These are phyloP conservation scores for Lasiosphaeriaceae sp. DNA, from an alignment of 495 filamentous ascomycete species.

Conservation along the genomic window DNA sequence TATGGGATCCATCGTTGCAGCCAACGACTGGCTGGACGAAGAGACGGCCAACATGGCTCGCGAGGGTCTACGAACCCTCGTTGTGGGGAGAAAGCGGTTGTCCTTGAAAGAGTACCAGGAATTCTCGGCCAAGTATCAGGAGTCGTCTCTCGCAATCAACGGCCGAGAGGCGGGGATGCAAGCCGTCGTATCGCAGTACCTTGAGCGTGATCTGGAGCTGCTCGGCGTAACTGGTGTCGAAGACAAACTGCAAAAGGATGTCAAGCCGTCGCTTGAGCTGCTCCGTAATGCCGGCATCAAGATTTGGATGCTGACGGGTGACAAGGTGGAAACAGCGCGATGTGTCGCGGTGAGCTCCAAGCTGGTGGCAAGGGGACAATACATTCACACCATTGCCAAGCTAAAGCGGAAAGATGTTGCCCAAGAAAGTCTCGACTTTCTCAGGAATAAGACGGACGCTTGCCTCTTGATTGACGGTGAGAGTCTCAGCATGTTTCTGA, in stretches of 20 bases:
- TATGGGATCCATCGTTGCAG: slow-evolving; percentile 87
- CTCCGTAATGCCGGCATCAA: slow-evolving; percentile 98
- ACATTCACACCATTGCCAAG: slow-evolving; percentile 91
- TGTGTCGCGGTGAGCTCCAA: slow-evolving; percentile 95
- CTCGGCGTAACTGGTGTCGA: slow-evolving; percentile 97
- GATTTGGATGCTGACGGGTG: slow-evolving; percentile 99
- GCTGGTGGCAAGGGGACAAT: slow-evolving; percentile 89
- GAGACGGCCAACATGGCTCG: slow-evolving; percentile 98
- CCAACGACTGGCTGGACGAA: slow-evolving; percentile 98
- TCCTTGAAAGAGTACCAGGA: slow-evolving; percentile 71
- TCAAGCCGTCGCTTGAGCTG: slow-evolving; percentile 90
- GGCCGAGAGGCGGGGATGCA: slow-evolving; percentile 79
- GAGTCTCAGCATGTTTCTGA: slow-evolving; percentile 76
- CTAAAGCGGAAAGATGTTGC: slow-evolving; percentile 72
- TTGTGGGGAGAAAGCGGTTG: slow-evolving; percentile 82
- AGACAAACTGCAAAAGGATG: slow-evolving; percentile 90
- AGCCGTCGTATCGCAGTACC: slow-evolving; percentile 68
- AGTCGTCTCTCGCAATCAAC: slow-evolving; percentile 75
- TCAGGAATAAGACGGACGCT: slow-evolving; percentile 81
- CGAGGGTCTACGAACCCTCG: slow-evolving; percentile 90
- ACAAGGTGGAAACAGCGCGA: slow-evolving; percentile 96
- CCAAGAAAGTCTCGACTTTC: slow-evolving; percentile 79
- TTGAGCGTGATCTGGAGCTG: slow-evolving; percentile 86
- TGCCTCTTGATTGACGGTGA: slow-evolving; percentile 95
- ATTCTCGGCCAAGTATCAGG: slow-evolving; percentile 70